phyloP scores from a whole-genome alignment of 352 stramenopile species.

The Phytophthora macrochlamydospora region DNA sequence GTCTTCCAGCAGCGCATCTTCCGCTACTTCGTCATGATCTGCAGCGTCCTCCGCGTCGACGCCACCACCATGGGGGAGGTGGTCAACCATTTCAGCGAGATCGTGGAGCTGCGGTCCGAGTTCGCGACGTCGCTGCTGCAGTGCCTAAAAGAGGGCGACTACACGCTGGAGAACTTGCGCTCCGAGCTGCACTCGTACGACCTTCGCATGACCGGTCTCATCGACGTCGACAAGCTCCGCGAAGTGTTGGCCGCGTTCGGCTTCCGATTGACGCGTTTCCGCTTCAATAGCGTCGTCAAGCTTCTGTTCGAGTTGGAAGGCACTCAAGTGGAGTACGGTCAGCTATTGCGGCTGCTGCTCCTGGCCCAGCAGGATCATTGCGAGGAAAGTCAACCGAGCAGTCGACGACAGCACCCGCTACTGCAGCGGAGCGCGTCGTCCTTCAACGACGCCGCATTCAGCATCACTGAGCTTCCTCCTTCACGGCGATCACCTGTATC shows the following conservation, averaged over 20 bases:
- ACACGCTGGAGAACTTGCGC: slow-evolving; percentile 37
- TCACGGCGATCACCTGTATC: no score
- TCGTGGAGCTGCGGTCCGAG: slow-evolving; percentile 53
- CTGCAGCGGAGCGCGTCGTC: slow-evolving; percentile 19
- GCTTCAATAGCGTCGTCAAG: slow-evolving; percentile 61
- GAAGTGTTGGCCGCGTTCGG: slow-evolving; percentile 41
- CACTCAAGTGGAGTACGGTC: slow-evolving; percentile 48
- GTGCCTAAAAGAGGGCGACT: slow-evolving; percentile 20
- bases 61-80: slow-evolving; percentile 49
- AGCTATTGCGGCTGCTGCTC: slow-evolving; percentile 44
- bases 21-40: slow-evolving; percentile 63
- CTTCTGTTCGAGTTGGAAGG: slow-evolving; percentile 54
- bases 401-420: background rate
- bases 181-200: slow-evolving; percentile 30
- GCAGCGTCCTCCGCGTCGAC: slow-evolving; percentile 54
- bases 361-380: slow-evolving; percentile 29
- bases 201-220: slow-evolving; percentile 21
- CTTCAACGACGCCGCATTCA: slow-evolving; percentile 10
- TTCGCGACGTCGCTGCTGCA: slow-evolving; percentile 38
- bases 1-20: slow-evolving; percentile 62
- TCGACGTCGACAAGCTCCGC: slow-evolving; percentile 52
- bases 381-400: slow-evolving; percentile 1
- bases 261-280: slow-evolving; percentile 57
- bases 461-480: no score
- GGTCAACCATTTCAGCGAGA: slow-evolving; percentile 62